Conservation (phyloP, 228 moss, liverwort and hornwort genomes). For the Sphagnum fallax region DNA sequence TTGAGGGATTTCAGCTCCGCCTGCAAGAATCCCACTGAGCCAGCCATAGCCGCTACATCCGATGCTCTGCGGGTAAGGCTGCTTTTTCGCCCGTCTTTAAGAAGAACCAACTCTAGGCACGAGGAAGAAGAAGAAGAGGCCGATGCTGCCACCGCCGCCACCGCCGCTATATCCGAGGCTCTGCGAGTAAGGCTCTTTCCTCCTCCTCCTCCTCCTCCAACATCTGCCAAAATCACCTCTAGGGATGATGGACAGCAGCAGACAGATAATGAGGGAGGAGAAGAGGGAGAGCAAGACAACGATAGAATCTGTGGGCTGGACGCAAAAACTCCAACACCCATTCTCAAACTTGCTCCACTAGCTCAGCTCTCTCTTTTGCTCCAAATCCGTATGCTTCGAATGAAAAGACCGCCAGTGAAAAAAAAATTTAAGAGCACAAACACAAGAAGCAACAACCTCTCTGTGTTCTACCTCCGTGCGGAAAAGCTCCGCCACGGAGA, state of each 20-base stretch:
- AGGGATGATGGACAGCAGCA: not conserved
- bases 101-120: conserved; percentile 5
- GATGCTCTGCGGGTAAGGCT: conserved; percentile 8
- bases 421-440: no score
- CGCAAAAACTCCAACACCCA: conserved; percentile 25
- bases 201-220: conserved; percentile 1
- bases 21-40: no score
- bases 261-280: conserved; percentile 5
- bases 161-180: not conserved
- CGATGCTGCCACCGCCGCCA: not conserved
- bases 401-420: no score
- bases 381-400: no score
- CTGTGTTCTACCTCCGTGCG: no score
- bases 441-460: no score
- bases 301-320: conserved; percentile 12
- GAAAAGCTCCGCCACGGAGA: no score
- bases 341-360: conserved; percentile 7
- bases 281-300: conserved; percentile 10
- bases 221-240: not conserved
- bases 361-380: no score
- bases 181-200: conserved; percentile 2
- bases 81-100: not conserved
- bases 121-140: not conserved
- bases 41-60: no score
- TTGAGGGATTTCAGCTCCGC: no score